phyloP scores from a whole-genome alignment of 208 protist species.

The Wallacemonas collosoma region DNA sequence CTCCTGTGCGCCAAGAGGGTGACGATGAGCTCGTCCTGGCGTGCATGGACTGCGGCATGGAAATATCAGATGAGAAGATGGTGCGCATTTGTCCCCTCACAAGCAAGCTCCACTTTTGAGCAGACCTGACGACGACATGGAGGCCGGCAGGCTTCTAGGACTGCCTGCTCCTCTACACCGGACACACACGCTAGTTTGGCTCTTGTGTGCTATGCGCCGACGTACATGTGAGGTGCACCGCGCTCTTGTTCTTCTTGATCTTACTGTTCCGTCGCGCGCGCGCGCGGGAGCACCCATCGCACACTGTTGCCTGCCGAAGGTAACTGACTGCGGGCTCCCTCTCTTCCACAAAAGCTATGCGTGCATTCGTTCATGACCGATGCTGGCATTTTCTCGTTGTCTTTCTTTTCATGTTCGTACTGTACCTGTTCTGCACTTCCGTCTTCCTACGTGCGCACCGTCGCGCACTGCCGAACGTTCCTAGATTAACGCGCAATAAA shows the following conservation, averaged over 20 bases:
- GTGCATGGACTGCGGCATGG: slow-evolving; percentile 60
- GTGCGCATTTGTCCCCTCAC: slow-evolving; percentile 49
- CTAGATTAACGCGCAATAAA: no score
- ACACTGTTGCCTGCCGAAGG: neutral
- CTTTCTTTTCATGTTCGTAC: slow-evolving; percentile 16
- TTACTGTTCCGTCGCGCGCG: neutral
- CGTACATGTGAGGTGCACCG: no score
- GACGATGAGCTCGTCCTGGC: slow-evolving; percentile 60
- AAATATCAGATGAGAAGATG: slow-evolving; percentile 37
- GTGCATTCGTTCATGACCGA: neutral
- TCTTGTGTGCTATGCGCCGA: no score
- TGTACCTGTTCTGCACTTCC: neutral
- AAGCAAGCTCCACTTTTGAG: slow-evolving; percentile 46
- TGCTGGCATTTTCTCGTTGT: slow-evolving; percentile 8
- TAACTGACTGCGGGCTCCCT: neutral
- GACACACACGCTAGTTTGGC: no score
- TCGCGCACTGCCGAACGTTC: no score
- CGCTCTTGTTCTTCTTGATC: slow-evolving; percentile 12
- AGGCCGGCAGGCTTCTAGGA: neutral
- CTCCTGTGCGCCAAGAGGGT: slow-evolving; percentile 29
- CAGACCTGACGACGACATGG: neutral
- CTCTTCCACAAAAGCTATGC: neutral
- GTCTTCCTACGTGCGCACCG: neutral
- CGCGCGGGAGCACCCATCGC: neutral
- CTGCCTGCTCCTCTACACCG: no score